phyloP scores from a whole-genome alignment of 176 grass and related monocot species.

The Poa annua region DNA sequence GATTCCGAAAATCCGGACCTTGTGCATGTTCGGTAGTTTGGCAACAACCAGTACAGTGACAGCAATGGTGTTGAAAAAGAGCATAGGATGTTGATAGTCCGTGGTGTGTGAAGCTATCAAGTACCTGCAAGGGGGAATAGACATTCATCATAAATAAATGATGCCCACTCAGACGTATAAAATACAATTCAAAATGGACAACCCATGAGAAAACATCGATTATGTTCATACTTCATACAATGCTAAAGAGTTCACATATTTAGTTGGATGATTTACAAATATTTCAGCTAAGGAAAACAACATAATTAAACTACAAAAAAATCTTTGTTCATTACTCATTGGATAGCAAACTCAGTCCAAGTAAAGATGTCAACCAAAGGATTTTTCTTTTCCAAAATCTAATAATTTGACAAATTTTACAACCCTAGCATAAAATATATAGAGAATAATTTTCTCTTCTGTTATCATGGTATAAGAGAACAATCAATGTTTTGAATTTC shows the following conservation, averaged over 20 bases:
- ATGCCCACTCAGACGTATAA: not conserved
- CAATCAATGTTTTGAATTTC: not conserved
- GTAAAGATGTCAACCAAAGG: not conserved
- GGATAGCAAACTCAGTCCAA: not conserved
- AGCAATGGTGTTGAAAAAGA: conserved; percentile 65
- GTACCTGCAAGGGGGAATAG: conserved; percentile 50
- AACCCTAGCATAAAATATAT: conserved; percentile 1
- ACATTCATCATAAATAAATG: not conserved
- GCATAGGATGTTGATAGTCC: conserved; percentile 65
- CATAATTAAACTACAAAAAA: conserved; percentile 1
- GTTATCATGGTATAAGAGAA: not conserved
- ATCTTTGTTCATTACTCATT: not conserved
- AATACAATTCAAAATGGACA: not conserved
- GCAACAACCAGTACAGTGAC: conserved; percentile 59
- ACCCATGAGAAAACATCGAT: not conserved
- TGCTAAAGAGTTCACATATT: not conserved
- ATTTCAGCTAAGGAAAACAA: not conserved
- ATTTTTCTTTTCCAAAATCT: not conserved
- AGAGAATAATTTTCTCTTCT: not conserved
- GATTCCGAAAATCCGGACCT: conserved; percentile 73
- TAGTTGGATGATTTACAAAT: not conserved
- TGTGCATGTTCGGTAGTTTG: conserved; percentile 71
- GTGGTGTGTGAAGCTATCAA: conserved; percentile 67
- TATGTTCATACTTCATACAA: not conserved
- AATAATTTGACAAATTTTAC: not conserved